Evolutionary conservation across 768 basidiomycete genomes (phyloP).

Genomic region (Dioszegia hungarica): DNA sequence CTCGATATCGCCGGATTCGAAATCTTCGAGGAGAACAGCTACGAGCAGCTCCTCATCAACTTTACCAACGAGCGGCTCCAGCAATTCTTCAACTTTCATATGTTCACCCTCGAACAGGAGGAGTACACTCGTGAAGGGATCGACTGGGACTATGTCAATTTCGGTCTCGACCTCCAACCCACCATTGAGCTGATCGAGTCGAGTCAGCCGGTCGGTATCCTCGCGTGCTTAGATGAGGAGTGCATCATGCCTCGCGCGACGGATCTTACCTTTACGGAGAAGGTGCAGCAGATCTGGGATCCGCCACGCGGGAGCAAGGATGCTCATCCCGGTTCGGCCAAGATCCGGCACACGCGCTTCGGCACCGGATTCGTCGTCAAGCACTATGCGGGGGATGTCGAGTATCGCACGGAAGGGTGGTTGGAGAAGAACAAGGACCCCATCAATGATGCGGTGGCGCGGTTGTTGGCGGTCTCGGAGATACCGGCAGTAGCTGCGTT

Average conservation of each 20-base stretch:
- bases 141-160: constrained; percentile 97
- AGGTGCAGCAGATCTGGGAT: constrained; percentile 76
- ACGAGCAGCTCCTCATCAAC: constrained; percentile 97
- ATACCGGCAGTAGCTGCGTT: constrained; percentile 76
- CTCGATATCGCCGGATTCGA: constrained; percentile 99
- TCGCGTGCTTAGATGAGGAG: constrained; percentile 91
- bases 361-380: constrained; percentile 91
- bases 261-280: constrained; percentile 89
- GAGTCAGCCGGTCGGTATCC: constrained; percentile 71
- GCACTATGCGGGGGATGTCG: constrained; percentile 95
- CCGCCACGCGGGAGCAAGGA: constrained; percentile 51
- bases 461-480: constrained; percentile 74
- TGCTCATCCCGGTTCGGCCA: constrained; percentile 67
- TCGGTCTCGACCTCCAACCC: constrained; percentile 92
- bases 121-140: constrained; percentile 95
- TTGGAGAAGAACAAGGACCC: constrained; percentile 99
- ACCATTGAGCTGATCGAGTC: constrained; percentile 98
- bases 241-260: constrained; percentile 99
- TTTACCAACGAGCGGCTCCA: constrained; percentile 98
- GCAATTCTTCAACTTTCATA: constrained; percentile 86
- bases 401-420: constrained; percentile 94
- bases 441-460: constrained; percentile 88
- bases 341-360: constrained; percentile 81
- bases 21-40: constrained; percentile 76
- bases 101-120: constrained; percentile 99